Evolutionary conservation across 805 yeast species (phyloP).

Genomic region (Wickerhamomyces kurtzmanii): DNA sequence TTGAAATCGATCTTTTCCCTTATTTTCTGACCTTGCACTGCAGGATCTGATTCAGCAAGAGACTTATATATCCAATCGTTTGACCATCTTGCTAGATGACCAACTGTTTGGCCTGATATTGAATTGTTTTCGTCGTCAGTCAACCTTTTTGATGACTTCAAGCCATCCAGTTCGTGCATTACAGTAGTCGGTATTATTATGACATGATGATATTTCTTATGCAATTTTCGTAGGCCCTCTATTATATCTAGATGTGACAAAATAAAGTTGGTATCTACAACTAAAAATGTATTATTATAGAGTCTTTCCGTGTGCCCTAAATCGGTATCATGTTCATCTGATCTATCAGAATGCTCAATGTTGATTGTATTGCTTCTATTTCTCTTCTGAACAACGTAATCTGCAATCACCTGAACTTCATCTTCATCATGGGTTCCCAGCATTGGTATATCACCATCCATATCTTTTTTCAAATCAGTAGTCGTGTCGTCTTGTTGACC

Average conservation of each 20-base stretch:
- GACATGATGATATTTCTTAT: constrained; percentile 29
- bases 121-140: constrained; percentile 6
- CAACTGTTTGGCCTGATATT: constrained; percentile 25
- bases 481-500: background rate
- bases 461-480: constrained; percentile 5
- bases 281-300: constrained; percentile 29
- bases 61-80: constrained; percentile 66
- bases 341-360: background rate
- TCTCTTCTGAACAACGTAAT: constrained; percentile 23
- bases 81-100: constrained; percentile 58
- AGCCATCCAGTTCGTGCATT: constrained; percentile 72
- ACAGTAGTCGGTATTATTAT: constrained; percentile 67
- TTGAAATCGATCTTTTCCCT: constrained; percentile 38
- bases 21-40: constrained; percentile 56
- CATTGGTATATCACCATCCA: constrained; percentile 36
- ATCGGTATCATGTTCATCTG: constrained; percentile 1
- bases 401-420: constrained; percentile 33
- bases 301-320: constrained; percentile 3
- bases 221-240: constrained; percentile 36
- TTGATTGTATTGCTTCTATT: constrained; percentile 1
- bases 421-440: constrained; percentile 33
- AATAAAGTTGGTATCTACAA: constrained; percentile 79
- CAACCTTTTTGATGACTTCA: constrained; percentile 39
- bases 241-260: constrained; percentile 56
- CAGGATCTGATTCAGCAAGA: constrained; percentile 39